A percentile compares a stretch with the other conserved stretches of the same genome.
phyloP scores from a whole-genome alignment of 2,329 filamentous ascomycete genomes.

The Harringtonia lauricola region DNA sequence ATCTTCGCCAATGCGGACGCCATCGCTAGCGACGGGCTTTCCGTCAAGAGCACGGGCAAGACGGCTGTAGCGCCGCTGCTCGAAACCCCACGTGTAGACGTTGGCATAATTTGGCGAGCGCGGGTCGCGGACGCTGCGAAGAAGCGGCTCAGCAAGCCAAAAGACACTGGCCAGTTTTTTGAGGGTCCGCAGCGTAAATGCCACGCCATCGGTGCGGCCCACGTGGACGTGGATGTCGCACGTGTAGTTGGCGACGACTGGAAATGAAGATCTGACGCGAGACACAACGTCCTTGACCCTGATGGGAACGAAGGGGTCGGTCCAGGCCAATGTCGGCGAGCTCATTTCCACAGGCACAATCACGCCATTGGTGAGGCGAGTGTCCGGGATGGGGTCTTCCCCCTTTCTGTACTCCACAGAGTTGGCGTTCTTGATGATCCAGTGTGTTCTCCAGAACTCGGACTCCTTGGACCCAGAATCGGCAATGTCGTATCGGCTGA shows the following conservation, averaged over 20 bases:
- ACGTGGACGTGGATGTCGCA: slow-evolving; percentile 29
- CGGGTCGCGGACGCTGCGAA: slow-evolving; percentile 25
- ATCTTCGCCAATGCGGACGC: slow-evolving; percentile 2
- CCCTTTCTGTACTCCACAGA: slow-evolving; percentile 22
- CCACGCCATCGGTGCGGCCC: slow-evolving; percentile 21
- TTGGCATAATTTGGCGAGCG: slow-evolving; percentile 25
- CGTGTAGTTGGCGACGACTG: slow-evolving; percentile 20
- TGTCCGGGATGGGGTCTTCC: slow-evolving; percentile 12
- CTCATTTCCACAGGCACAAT: slow-evolving; percentile 26
- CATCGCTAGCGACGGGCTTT: background rate
- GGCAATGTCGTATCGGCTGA: slow-evolving; percentile 17
- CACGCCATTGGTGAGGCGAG: slow-evolving; percentile 13
- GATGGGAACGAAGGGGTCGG: slow-evolving; percentile 9
- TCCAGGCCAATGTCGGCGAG: slow-evolving; percentile 23
- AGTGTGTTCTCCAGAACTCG: slow-evolving; percentile 24
- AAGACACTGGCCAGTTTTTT: slow-evolving; percentile 23
- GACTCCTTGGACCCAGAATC: slow-evolving; percentile 14
- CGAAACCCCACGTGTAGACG: slow-evolving; percentile 25
- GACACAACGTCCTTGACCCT: slow-evolving; percentile 15
- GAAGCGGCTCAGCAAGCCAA: slow-evolving; percentile 25
- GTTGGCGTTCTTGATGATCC: slow-evolving; percentile 29
- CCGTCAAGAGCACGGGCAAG: slow-evolving; percentile 15
- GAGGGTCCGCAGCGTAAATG: slow-evolving; percentile 21
- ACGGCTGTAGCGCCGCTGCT: slow-evolving; percentile 20
- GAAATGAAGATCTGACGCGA: slow-evolving; percentile 15